Conservation (phyloP, 495 filamentous ascomycete genomes). For the Penicillium lividum region DNA sequence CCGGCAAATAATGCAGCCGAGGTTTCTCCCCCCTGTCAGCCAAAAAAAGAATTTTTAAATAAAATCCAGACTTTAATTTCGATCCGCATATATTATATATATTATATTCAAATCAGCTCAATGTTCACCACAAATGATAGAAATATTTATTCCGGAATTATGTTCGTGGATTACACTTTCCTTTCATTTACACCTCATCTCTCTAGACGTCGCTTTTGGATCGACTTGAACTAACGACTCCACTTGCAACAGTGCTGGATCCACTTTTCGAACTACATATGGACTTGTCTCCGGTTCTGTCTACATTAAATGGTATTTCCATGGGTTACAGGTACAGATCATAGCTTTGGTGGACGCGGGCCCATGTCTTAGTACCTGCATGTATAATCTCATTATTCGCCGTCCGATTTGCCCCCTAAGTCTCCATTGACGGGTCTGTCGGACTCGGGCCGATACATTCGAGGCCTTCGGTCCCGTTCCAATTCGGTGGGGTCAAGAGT, state of each 20-base stretch:
- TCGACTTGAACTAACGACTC: background rate
- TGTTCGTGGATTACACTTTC: background rate
- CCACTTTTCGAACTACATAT: conserved; percentile 8
- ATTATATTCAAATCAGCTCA: background rate
- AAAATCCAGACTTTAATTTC: too few species aligned
- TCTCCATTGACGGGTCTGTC: conserved; percentile 2
- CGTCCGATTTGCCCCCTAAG: background rate
- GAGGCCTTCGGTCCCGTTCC: conserved; percentile 4
- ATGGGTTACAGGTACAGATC: conserved; percentile 3
- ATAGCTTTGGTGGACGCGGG: background rate
- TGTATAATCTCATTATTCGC: conserved; percentile 1
- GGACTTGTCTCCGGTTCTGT: background rate
- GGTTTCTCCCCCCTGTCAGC: background rate
- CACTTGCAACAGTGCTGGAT: conserved; percentile 2
- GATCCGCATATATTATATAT: background rate
- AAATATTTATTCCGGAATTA: background rate
- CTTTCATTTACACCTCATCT: background rate
- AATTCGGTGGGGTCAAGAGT: background rate
- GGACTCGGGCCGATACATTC: conserved; percentile 7
- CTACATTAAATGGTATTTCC: background rate
- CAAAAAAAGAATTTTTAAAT: background rate
- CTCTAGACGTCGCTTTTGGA: conserved; percentile 6
- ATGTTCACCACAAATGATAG: background rate
- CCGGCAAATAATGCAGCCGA: background rate
- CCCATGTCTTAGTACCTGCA: conserved; percentile 2